phyloP scores from a whole-genome alignment of 345 rosid species.

The Murraya koenigii region DNA sequence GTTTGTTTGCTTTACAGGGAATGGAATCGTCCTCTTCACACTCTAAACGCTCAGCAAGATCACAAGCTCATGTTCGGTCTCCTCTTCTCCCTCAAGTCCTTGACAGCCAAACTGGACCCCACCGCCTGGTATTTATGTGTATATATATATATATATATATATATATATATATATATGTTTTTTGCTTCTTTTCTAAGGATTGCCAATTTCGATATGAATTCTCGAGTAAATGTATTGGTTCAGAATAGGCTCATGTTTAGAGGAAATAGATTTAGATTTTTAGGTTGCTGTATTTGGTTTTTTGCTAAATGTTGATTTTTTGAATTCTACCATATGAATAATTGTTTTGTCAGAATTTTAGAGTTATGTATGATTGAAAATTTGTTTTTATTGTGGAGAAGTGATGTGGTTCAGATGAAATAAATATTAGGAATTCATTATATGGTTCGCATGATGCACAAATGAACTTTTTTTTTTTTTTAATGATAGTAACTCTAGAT shows the following conservation, averaged over 20 bases:
- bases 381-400: background rate
- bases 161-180: too few relatives aligned
- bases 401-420: background rate
- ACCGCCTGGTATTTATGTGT: slow-evolving; percentile 30
- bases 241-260: background rate
- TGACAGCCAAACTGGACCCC: slow-evolving; percentile 97
- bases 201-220: background rate
- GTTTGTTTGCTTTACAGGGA: slow-evolving; percentile 86
- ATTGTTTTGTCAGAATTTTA: background rate
- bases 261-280: background rate
- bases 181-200: background rate
- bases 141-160: slow-evolving; percentile 20
- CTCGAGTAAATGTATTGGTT: background rate
- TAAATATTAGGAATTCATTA: background rate
- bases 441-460: background rate
- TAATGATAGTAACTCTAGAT: background rate
- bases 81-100: slow-evolving; percentile 96
- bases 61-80: slow-evolving; percentile 96
- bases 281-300: background rate
- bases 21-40: slow-evolving; percentile 84
- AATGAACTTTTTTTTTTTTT: background rate
- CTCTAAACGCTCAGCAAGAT: slow-evolving; percentile 81
- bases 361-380: background rate
- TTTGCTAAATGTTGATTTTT: background rate
- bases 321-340: background rate